These are phyloP conservation scores for Yarrowia galli DNA, from an alignment of 1,139 yeast species.

Conservation along the genomic window DNA sequence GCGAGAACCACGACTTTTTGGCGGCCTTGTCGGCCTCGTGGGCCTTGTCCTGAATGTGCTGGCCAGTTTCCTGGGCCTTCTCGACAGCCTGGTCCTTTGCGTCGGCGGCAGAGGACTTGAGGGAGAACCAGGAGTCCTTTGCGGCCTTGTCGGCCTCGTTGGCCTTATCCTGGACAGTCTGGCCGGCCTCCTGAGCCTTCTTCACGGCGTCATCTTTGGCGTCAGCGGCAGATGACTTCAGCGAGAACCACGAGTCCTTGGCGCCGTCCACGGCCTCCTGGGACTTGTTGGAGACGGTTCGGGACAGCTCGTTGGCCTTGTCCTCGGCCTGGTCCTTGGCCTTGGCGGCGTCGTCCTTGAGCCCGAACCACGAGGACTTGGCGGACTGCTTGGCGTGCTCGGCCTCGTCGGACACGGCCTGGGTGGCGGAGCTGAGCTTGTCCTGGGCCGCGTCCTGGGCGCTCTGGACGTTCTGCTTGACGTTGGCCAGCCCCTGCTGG, in stretches of 20 bases:
- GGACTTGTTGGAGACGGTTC: conserved; percentile 35
- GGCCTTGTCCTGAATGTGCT: background rate
- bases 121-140: conserved; percentile 12
- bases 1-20: conserved; percentile 7
- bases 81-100: conserved; percentile 8
- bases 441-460: conserved; percentile 12
- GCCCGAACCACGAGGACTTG: conserved; percentile 15
- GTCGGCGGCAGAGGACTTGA: background rate
- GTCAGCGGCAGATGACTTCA: background rate
- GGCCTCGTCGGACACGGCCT: conserved; percentile 13
- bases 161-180: background rate
- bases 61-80: background rate
- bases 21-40: conserved; percentile 1
- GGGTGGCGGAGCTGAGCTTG: conserved; percentile 1
- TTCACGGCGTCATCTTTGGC: conserved; percentile 19
- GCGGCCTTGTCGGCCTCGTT: conserved; percentile 23
- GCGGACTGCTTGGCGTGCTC: conserved; percentile 14
- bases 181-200: conserved; percentile 13
- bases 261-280: conserved; percentile 39
- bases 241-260: background rate
- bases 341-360: conserved; percentile 46
- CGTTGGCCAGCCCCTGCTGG: conserved; percentile 18
- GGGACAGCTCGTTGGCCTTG: conserved; percentile 39
- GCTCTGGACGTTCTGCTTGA: conserved; percentile 8
- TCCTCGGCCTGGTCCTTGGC: conserved; percentile 47